Evolutionary conservation across 176 grass and related monocot species (phyloP).

Genomic region (Oryza longistaminata): DNA sequence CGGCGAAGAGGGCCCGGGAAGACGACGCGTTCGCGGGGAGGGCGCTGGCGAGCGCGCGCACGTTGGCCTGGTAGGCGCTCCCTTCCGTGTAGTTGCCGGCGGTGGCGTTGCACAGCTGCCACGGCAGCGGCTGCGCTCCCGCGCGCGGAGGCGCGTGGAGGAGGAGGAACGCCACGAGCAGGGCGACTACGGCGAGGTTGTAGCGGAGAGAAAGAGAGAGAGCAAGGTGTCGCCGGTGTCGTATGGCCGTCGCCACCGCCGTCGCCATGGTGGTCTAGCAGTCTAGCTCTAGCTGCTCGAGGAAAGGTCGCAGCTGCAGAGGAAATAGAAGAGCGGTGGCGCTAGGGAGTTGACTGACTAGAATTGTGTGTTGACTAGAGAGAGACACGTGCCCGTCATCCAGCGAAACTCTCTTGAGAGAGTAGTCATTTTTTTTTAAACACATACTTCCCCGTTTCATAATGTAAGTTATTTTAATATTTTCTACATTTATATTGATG

Average conservation of each 20-base stretch:
- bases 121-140: conserved; percentile 18
- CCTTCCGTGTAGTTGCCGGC: conserved; percentile 21
- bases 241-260: not conserved
- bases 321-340: not conserved
- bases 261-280: not conserved
- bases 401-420: no score
- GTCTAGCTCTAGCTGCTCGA: not conserved
- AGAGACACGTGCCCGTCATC: no score
- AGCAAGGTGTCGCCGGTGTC: not conserved
- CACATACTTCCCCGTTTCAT: no score
- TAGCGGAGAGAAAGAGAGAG: not conserved
- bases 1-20: conserved; percentile 25
- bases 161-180: not conserved
- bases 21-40: conserved; percentile 17
- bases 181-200: not conserved
- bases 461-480: no score
- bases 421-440: no score
- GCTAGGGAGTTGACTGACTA: not conserved
- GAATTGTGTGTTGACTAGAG: not conserved
- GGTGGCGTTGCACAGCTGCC: conserved; percentile 19
- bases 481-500: no score
- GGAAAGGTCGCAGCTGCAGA: not conserved
- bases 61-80: conserved; percentile 46
- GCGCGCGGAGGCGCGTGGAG: not conserved
- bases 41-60: conserved; percentile 6